Conservation (phyloP, 352 stramenopile genomes). For the Pythium insidiosum region DNA sequence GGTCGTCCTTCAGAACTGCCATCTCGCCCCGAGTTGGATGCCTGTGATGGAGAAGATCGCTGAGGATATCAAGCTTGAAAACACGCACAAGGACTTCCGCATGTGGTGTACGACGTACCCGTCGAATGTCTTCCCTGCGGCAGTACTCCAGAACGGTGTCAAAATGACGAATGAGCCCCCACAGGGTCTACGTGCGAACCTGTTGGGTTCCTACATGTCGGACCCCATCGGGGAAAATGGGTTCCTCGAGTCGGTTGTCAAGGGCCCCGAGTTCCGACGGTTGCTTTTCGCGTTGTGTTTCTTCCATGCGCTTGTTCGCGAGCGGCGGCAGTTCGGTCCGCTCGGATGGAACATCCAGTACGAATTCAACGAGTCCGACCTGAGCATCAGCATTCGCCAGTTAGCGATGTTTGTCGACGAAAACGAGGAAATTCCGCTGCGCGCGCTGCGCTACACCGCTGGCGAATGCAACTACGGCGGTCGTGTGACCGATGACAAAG, state of each 20-base stretch:
- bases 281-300: slow-evolving; percentile 89
- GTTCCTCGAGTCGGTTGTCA: slow-evolving; percentile 80
- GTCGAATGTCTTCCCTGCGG: slow-evolving; percentile 89
- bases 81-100: slow-evolving; percentile 84
- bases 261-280: slow-evolving; percentile 76
- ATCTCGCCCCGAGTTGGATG: slow-evolving; percentile 91
- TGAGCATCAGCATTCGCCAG: slow-evolving; percentile 89
- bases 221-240: slow-evolving; percentile 86
- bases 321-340: slow-evolving; percentile 88
- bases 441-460: slow-evolving; percentile 74
- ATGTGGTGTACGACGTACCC: slow-evolving; percentile 95
- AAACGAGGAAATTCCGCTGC: slow-evolving; percentile 79
- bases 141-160: slow-evolving; percentile 93
- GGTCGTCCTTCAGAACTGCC: slow-evolving; percentile 91
- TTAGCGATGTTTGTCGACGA: slow-evolving; percentile 90
- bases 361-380: slow-evolving; percentile 93
- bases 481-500: slow-evolving; percentile 82
- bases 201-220: slow-evolving; percentile 87
- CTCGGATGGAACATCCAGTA: slow-evolving; percentile 96
- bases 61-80: slow-evolving; percentile 74
- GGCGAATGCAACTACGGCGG: slow-evolving; percentile 84
- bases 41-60: slow-evolving; percentile 89
- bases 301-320: slow-evolving; percentile 90
- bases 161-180: slow-evolving; percentile 96
- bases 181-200: slow-evolving; percentile 87